phyloP scores from a whole-genome alignment of 1,284 basidiomycete genomes.

The Paramarasmius palmivorus region DNA sequence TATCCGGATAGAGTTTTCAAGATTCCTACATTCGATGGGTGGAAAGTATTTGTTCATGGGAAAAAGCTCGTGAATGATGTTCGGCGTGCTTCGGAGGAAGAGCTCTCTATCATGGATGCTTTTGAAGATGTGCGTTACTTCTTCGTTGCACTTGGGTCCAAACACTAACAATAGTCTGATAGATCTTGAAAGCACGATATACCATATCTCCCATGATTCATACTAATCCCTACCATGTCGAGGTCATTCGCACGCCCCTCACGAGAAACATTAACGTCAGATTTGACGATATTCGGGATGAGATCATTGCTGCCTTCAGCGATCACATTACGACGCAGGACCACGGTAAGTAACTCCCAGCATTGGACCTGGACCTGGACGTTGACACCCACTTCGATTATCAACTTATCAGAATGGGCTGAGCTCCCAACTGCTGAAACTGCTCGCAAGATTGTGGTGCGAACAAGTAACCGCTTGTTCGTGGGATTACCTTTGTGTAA shows the following conservation, averaged over 20 bases:
- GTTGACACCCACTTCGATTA: not conserved
- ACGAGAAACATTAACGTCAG: slow-evolving; percentile 22
- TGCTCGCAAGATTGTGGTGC: slow-evolving; percentile 19
- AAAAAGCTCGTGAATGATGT: not conserved
- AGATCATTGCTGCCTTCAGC: slow-evolving; percentile 20
- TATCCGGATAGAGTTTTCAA: not conserved
- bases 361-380: no score
- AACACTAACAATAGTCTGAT: not conserved
- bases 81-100: not conserved
- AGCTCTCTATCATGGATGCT: not conserved
- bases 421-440: slow-evolving; percentile 15
- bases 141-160: no score
- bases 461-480: slow-evolving; percentile 23
- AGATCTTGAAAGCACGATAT: slow-evolving; percentile 21
- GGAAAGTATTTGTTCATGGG: not conserved
- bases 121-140: no score
- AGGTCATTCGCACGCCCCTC: slow-evolving; percentile 22
- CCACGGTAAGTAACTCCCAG: not conserved
- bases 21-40: not conserved
- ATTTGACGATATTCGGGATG: slow-evolving; percentile 26
- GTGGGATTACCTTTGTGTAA: slow-evolving; percentile 25
- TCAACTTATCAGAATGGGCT: slow-evolving; percentile 24
- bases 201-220: slow-evolving; percentile 17
- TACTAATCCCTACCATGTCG: slow-evolving; percentile 20
- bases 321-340: slow-evolving; percentile 12